Percentiles rank a stretch among this genome's conserved stretches.
Conservation (phyloP, 2,329 filamentous ascomycete genomes). For the Verticillium isaacii region DNA sequence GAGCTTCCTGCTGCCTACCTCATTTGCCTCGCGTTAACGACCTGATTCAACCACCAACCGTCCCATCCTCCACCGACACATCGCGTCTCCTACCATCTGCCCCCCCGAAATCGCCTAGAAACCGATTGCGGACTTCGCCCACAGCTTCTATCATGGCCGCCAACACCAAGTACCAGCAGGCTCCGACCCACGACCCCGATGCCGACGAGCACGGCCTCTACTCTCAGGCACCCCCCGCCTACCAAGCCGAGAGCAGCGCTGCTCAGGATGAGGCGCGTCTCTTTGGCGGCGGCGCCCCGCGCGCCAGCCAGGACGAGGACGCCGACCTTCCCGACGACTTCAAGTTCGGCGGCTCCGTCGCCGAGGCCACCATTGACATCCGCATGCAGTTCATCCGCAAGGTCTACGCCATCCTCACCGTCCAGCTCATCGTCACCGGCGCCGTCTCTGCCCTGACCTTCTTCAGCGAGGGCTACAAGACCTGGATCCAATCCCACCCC, state of each 20-base stretch:
- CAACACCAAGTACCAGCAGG: conserved; percentile 76
- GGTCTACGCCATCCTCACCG: conserved; percentile 97
- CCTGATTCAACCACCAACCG: not conserved
- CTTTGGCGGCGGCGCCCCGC: conserved; percentile 62
- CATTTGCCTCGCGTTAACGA: not conserved
- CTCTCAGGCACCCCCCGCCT: conserved; percentile 78
- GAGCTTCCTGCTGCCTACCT: not conserved
- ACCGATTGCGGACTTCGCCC: not conserved
- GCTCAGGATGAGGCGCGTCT: conserved; percentile 51
- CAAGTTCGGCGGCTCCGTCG: conserved; percentile 94
- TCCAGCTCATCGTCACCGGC: conserved; percentile 83
- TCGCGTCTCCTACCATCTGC: not conserved
- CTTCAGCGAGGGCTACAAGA: conserved; percentile 72
- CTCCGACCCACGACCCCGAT: conserved; percentile 82
- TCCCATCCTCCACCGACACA: not conserved
- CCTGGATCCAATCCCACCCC: conserved; percentile 80
- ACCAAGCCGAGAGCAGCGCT: conserved; percentile 53
- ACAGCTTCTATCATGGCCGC: conserved; percentile 53
- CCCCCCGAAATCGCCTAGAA: not conserved
- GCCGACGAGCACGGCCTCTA: conserved; percentile 57
- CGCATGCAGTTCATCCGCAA: conserved; percentile 96
- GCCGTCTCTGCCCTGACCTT: conserved; percentile 80
- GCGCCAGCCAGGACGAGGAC: conserved; percentile 67
- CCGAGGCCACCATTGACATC: conserved; percentile 91
- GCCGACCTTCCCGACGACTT: conserved; percentile 91